A percentile compares a stretch with the other conserved stretches of the same genome.
Conservation (phyloP, 2,329 filamentous ascomycete species). For the Bipolaris cookei region DNA sequence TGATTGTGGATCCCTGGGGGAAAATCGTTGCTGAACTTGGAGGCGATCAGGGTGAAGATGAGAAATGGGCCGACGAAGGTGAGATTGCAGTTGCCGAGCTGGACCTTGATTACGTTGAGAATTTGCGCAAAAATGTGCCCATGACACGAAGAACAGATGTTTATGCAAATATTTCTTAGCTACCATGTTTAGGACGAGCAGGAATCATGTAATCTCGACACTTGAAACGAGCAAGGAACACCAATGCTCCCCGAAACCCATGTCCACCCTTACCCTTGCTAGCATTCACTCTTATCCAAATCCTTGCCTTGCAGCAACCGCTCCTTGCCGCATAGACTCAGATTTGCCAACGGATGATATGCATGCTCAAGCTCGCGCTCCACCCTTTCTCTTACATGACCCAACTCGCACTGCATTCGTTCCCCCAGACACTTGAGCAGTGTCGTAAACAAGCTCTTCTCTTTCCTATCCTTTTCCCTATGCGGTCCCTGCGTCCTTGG, state of each 20-base stretch:
- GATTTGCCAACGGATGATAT: constrained; percentile 32
- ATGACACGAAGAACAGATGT: constrained; percentile 60
- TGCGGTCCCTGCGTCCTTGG: constrained; percentile 39
- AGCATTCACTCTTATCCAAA: constrained; percentile 10
- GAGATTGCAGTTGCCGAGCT: constrained; percentile 59
- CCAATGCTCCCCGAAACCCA: no score
- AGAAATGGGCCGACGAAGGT: constrained; percentile 42
- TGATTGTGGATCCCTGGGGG: constrained; percentile 89
- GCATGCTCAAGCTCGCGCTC: constrained; percentile 24
- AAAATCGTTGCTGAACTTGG: constrained; percentile 70
- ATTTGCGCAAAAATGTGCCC: constrained; percentile 63
- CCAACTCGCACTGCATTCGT: constrained; percentile 21
- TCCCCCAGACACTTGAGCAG: constrained; percentile 37
- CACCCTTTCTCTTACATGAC: constrained; percentile 29
- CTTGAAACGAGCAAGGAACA: neutral
- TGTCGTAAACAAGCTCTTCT: constrained; percentile 30
- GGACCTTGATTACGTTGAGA: constrained; percentile 59
- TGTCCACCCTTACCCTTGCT: no score
- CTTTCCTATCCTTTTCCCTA: constrained; percentile 11
- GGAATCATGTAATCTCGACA: no score
- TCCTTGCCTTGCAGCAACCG: constrained; percentile 32
- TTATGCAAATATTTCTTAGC: constrained; percentile 40
- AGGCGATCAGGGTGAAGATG: constrained; percentile 54
- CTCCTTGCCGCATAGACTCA: constrained; percentile 36
- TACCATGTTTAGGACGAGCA: no score